Evolutionary conservation across 805 yeast genomes (phyloP).

Genomic region (Nakazawaea holstii): DNA sequence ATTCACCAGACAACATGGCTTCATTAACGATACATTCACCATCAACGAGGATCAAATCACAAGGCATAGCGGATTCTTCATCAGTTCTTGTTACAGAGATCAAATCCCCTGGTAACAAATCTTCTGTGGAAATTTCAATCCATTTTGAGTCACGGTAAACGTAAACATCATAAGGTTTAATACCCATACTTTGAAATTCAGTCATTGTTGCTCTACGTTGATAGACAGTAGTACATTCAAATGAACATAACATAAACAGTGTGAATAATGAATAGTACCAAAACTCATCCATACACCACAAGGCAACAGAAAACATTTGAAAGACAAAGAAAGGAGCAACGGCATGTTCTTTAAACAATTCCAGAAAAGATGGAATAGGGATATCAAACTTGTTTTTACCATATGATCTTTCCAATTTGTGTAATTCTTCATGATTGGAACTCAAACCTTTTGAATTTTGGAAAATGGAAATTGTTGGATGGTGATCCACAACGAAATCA

Average conservation of each 20-base stretch:
- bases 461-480: conserved; percentile 50
- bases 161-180: conserved; percentile 79
- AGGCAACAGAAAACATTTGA: conserved; percentile 90
- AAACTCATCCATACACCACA: conserved; percentile 94
- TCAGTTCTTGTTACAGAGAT: conserved; percentile 83
- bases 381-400: conserved; percentile 90
- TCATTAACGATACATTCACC: conserved; percentile 96
- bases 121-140: conserved; percentile 63
- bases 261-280: conserved; percentile 95
- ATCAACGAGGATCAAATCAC: conserved; percentile 80
- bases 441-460: conserved; percentile 37
- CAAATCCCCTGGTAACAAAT: conserved; percentile 85
- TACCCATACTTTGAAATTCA: conserved; percentile 96
- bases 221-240: conserved; percentile 91
- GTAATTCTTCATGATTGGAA: conserved; percentile 21
- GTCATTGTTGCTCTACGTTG: conserved; percentile 93
- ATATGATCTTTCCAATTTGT: conserved; percentile 47
- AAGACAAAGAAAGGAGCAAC: conserved; percentile 97
- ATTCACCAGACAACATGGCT: conserved; percentile 98
- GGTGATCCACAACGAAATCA: conserved; percentile 58
- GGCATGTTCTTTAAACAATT: conserved; percentile 94
- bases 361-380: conserved; percentile 88
- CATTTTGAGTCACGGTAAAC: conserved; percentile 69
- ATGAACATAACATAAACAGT: conserved; percentile 84
- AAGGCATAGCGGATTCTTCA: conserved; percentile 90